Evolutionary conservation across 169 alveolate genomes (phyloP), one percentile per base, ranked within the genome.

Genomic region (Neospora caninum): DNA sequence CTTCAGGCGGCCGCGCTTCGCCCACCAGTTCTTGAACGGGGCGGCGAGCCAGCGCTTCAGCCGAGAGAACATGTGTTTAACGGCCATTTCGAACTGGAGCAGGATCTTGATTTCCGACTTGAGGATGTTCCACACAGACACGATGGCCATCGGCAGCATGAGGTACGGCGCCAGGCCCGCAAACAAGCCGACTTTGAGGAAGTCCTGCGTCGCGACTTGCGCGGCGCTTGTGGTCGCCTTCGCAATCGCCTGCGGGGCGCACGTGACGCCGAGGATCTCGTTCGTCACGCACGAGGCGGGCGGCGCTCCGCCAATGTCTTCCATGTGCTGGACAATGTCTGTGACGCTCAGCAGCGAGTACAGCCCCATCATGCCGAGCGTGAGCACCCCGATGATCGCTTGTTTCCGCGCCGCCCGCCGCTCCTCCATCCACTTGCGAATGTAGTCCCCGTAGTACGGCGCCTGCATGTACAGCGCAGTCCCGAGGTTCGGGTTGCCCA

Each of bases 21-120:
- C 39, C 93, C 93, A 89, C 93, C 93, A 89, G 53, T 70, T 67
- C 88, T 73, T 70, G 88, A 89, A 89, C 45, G 93, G 93, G 38
- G 31, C n/a, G 16, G 39, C 38, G 53, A 42, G 70, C 93, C 93
- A 89, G 0, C 93, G 41, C 43, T 38, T 41, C 36, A 89, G 82
- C 20, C 93, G 88, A 0, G 88, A 7, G 78, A 89, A 70, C 25
- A 70, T 49, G 49, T 80, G 80, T n/a, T 89, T 89, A 54, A 89
- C 70, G 0, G 87, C 49, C 93, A 89, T 89, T 29, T 89, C 93
- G 78, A 89, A 89, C 78, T 89, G 93, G 36, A 89, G 67, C 43
- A 89, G 78, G 25, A 89, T 18, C 73, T 89, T 67, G 54, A 89
- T 64, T n/a, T 89, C 93, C 69, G 88, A 69, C 73, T 89, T 89